These are phyloP conservation scores for Gossypium ekmanianum DNA, from an alignment of 345 rosid species.

Conservation along the genomic window DNA sequence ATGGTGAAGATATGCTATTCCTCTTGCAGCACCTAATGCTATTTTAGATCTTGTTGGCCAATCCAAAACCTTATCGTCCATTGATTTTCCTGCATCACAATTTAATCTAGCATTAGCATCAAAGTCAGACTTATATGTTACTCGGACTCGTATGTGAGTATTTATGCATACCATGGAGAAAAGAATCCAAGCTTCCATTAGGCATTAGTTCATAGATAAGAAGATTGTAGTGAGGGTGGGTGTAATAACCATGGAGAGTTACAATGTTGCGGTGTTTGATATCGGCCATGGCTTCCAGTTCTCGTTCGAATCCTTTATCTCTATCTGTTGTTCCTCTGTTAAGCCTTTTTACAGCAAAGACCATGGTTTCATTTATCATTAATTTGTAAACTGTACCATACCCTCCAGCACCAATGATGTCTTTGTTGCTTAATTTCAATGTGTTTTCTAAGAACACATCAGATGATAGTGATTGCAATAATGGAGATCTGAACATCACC, in stretches of 20 bases:
- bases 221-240: conserved; percentile 58
- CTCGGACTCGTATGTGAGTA: not conserved
- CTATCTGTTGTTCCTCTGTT: conserved; percentile 62
- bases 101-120: not conserved
- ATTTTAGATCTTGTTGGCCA: conserved; percentile 60
- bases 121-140: not conserved
- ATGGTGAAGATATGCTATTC: conserved; percentile 81
- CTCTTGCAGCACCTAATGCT: conserved; percentile 84
- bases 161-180: conserved; percentile 45
- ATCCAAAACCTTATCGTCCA: conserved; percentile 41
- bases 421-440: conserved; percentile 59
- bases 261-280: conserved; percentile 85
- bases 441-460: conserved; percentile 58
- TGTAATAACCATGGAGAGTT: conserved; percentile 74
- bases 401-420: conserved; percentile 78
- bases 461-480: conserved; percentile 45
- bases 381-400: conserved; percentile 70
- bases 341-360: conserved; percentile 77
- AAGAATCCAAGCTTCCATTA: conserved; percentile 65
- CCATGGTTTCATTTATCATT: conserved; percentile 43
- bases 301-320: conserved; percentile 74
- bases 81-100: conserved; percentile 42
- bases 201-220: conserved; percentile 87
- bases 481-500: conserved; percentile 69
- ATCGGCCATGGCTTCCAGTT: conserved; percentile 79